Conservation (phyloP, 78 protist genomes). For the Dictyostelium capitatum region DNA sequence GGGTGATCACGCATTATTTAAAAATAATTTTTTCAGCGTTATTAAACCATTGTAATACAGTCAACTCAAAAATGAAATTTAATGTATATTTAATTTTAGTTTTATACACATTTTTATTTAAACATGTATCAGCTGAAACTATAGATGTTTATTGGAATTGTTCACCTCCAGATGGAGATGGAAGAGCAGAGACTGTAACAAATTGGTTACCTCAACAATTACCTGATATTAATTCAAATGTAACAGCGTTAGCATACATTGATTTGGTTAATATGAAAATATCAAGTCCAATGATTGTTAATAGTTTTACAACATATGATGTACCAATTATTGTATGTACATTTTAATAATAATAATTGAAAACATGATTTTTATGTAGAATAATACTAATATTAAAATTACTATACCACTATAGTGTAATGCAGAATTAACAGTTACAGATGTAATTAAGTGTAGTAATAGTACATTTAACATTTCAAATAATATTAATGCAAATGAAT, state of each 20-base stretch:
- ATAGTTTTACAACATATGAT: not conserved
- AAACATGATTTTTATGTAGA: too few species aligned
- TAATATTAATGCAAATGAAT: not conserved
- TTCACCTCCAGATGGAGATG: not conserved
- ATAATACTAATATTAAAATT: too few species aligned
- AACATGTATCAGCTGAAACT: too few species aligned
- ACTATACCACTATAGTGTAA: not conserved
- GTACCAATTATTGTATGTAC: not conserved
- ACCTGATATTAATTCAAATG: not conserved
- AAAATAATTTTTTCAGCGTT: too few species aligned
- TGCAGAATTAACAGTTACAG: not conserved
- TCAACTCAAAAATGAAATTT: too few species aligned
- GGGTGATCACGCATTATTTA: too few species aligned
- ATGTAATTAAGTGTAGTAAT: not conserved
- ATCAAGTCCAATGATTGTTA: not conserved
- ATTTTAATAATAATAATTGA: not conserved
- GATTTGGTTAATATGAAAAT: not conserved
- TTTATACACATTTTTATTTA: too few species aligned
- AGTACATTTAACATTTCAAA: not conserved
- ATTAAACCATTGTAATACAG: too few species aligned
- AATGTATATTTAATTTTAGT: too few species aligned
- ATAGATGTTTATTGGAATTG: too few species aligned
- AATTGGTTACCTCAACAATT: not conserved
- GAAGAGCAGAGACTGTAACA: not conserved
- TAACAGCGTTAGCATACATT: not conserved